Percentiles rank a stretch among this genome's conserved stretches.
Conservation (phyloP, 208 protist species). For the Wallacemonas sp. region DNA sequence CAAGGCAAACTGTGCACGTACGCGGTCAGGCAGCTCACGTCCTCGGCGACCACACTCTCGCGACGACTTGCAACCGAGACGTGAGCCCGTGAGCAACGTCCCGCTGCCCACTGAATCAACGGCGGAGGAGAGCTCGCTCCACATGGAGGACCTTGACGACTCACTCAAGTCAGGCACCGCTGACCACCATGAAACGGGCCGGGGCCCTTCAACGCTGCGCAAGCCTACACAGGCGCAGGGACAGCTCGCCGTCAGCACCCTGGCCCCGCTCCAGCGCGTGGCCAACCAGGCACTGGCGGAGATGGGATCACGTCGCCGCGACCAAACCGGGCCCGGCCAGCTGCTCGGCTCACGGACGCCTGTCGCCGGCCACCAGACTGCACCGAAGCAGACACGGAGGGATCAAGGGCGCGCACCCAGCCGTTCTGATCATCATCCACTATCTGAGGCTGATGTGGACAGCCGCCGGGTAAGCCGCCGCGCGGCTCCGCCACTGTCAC, state of each 20-base stretch:
- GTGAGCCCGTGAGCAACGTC: background rate
- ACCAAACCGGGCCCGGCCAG: background rate
- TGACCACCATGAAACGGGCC: no score
- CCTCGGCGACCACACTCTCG: background rate
- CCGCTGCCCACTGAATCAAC: background rate
- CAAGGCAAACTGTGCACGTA: no score
- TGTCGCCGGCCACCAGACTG: background rate
- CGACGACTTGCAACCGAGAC: background rate
- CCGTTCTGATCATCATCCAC: no score
- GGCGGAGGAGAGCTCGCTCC: background rate
- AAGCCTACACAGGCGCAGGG: background rate
- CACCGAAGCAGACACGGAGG: no score
- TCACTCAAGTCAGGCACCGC: no score
- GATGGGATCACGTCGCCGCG: background rate
- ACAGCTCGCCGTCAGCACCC: background rate
- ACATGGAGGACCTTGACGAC: slow-evolving; percentile 11
- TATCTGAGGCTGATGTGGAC: background rate
- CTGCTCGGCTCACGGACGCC: background rate
- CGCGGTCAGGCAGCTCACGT: background rate
- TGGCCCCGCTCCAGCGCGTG: background rate
- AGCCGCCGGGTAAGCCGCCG: background rate
- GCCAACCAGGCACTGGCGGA: background rate
- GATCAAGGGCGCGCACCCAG: no score
- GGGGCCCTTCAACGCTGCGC: no score
- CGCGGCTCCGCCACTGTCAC: background rate